Base-by-base conservation (phyloP, 495 filamentous ascomycete genomes). In the Lasiosphaeria ovina region DNA sequence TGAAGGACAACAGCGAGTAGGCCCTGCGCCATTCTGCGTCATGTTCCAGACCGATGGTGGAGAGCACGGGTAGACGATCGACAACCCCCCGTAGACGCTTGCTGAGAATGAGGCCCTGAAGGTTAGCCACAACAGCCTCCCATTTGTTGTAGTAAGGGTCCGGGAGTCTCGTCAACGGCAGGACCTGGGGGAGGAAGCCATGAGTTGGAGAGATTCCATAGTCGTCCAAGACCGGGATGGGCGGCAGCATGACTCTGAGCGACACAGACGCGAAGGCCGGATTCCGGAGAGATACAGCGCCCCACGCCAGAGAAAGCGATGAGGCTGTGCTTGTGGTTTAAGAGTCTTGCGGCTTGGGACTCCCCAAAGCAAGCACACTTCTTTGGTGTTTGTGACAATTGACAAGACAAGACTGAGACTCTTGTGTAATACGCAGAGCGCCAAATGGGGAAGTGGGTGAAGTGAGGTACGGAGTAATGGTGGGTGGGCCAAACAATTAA, bases 11-110 rank as follows among this genome's bases (percentile, higher is more conserved):
- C 42, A 96, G 79, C 54, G 87, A 85, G 75, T 97, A 97, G 54
- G 93, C 93, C 66, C 93, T 82, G 68, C 91, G 84, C 93, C 93
- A 97, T 81, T 99, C 92, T 61, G 87, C 80, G 70, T 93, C 90
- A 59, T 86, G 82, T 69, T 85, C 82, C 66, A 99, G 82, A 72
- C 88, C 83, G 62, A 84, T 80, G 55, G 91, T 94, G 51, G 88
- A 90, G 57, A 98, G 83, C 47, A 95, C 74, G 3, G 94, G 91
- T 55, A 98, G 83, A 35, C 78, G 77, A 59, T 96, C 88, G 49
- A 97, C 81, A 56, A 89, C 83, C 35, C 83, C 81, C 32, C 91
- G 85, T 58, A 98, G 74, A 62, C 91, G 83, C 75, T 86, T 91
- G 76, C 86, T 94, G 61, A 94, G 80, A 48, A 97, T 84, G 62